Percentiles rank a stretch among this genome's conserved stretches.
Evolutionary conservation across 352 stramenopile genomes (phyloP).

Genomic region (Achlya hypogyna): DNA sequence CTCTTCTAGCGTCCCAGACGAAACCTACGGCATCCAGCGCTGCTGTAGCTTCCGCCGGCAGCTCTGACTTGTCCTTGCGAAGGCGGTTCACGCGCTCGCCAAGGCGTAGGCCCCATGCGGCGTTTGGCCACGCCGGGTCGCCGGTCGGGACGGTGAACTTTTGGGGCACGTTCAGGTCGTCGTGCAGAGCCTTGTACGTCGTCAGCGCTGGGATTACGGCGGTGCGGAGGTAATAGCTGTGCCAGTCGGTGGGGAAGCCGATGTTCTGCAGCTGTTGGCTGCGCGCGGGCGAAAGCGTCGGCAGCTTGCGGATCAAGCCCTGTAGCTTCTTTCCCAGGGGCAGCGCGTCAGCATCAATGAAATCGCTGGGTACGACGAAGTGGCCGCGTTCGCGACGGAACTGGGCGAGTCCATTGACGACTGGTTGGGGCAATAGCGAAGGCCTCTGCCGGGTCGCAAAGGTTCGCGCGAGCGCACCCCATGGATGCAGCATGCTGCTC

Average conservation of each 20-base stretch:
- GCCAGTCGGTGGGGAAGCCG: constrained; percentile 55
- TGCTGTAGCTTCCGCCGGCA: constrained; percentile 51
- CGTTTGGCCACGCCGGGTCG: constrained; percentile 58
- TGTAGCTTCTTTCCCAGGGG: constrained; percentile 49
- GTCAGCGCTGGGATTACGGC: constrained; percentile 65
- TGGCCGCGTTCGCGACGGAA: constrained; percentile 52
- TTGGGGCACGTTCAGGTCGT: constrained; percentile 87
- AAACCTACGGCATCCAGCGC: constrained; percentile 87
- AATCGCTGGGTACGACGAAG: constrained; percentile 41
- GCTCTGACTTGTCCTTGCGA: constrained; percentile 44
- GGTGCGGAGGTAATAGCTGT: constrained; percentile 51
- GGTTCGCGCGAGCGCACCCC: neutral
- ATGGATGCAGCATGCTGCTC: too few relatives aligned
- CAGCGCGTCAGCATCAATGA: constrained; percentile 9
- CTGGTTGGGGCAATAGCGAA: neutral
- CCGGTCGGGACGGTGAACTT: constrained; percentile 81
- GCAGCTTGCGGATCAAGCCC: constrained; percentile 37
- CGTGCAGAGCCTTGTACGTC: constrained; percentile 68
- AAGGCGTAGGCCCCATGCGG: constrained; percentile 74
- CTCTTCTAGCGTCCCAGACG: constrained; percentile 79
- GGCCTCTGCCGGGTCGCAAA: neutral
- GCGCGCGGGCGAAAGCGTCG: constrained; percentile 26
- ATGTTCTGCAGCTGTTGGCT: constrained; percentile 32
- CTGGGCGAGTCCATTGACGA: constrained; percentile 29
- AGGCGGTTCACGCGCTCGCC: constrained; percentile 84